Evolutionary conservation across 2,329 filamentous ascomycete species (phyloP).

Genomic region (Drechslerella dactyloides): DNA sequence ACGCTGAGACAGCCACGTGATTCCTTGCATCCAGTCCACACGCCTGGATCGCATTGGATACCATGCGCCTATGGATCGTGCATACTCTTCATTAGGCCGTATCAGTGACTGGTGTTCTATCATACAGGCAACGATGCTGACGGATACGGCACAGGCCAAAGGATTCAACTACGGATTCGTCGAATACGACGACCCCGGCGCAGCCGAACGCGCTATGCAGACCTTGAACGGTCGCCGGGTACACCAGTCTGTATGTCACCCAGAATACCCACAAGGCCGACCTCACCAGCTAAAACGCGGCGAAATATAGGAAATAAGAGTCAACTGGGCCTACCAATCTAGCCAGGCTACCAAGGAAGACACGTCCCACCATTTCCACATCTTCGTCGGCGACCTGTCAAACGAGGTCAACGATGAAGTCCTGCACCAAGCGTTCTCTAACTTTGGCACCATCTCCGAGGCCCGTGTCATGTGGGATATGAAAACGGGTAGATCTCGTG

Average conservation of each 20-base stretch:
- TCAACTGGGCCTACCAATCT: conserved; percentile 99
- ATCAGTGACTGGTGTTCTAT: conserved; percentile 7
- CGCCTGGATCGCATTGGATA: not conserved
- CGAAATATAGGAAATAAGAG: conserved; percentile 80
- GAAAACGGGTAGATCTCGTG: conserved; percentile 97
- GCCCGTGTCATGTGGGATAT: conserved; percentile 99
- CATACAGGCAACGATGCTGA: conserved; percentile 7
- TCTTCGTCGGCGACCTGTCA: conserved; percentile 95
- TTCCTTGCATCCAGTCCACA: not conserved
- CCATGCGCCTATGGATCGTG: not conserved
- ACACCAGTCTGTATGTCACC: conserved; percentile 80
- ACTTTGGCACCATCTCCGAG: conserved; percentile 94
- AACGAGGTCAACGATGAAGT: conserved; percentile 99
- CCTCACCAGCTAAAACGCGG: conserved; percentile 35
- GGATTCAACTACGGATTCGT: conserved; percentile 99
- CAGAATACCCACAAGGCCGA: conserved; percentile 12
- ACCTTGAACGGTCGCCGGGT: conserved; percentile 94
- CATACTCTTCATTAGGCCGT: conserved; percentile 2
- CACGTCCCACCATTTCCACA: conserved; percentile 97
- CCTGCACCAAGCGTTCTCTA: conserved; percentile 89
- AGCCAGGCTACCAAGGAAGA: conserved; percentile 95
- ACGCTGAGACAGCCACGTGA: not conserved
- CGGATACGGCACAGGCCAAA: conserved; percentile 70
- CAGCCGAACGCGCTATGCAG: conserved; percentile 95
- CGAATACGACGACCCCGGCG: conserved; percentile 96